Percentiles rank a stretch among this genome's conserved stretches.
Evolutionary conservation across 2,329 filamentous ascomycete genomes (phyloP).

Genomic region (Endocalyx cinctus): DNA sequence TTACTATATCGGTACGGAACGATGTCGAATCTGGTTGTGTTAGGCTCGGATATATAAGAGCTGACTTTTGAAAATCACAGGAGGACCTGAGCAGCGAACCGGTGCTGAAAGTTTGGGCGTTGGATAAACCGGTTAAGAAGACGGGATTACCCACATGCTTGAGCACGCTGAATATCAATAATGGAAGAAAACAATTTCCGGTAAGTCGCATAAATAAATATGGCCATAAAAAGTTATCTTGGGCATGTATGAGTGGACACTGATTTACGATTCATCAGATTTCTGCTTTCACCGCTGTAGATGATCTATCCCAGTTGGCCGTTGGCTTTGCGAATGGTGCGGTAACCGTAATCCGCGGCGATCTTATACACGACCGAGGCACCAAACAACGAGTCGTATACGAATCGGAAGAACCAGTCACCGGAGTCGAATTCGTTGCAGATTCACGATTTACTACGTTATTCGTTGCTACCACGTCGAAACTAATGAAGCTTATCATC

Average conservation of each 20-base stretch:
- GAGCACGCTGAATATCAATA: slow-evolving; percentile 80
- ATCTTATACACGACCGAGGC: slow-evolving; percentile 91
- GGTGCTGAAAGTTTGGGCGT: slow-evolving; percentile 91
- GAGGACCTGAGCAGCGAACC: slow-evolving; percentile 88
- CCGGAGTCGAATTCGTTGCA: slow-evolving; percentile 73
- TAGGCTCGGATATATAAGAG: slow-evolving; percentile 29
- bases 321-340: slow-evolving; percentile 95
- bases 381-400: slow-evolving; percentile 92
- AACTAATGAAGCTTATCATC: slow-evolving; percentile 81
- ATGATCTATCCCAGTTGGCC: slow-evolving; percentile 86
- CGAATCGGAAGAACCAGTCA: slow-evolving; percentile 94
- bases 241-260: not conserved
- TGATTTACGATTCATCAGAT: slow-evolving; percentile 45
- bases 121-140: slow-evolving; percentile 93
- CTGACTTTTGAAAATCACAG: slow-evolving; percentile 30
- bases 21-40: slow-evolving; percentile 4
- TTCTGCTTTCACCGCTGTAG: slow-evolving; percentile 80
- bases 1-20: slow-evolving; percentile 64
- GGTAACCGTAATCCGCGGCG: slow-evolving; percentile 88
- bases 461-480: slow-evolving; percentile 86
- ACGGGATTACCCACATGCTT: slow-evolving; percentile 83
- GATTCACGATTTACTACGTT: slow-evolving; percentile 65
- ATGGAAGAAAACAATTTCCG: slow-evolving; percentile 90
- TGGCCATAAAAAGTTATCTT: not conserved
- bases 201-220: slow-evolving; percentile 40